Conservation (phyloP, 1,139 yeast genomes). For the Kodamaea anthophila region DNA sequence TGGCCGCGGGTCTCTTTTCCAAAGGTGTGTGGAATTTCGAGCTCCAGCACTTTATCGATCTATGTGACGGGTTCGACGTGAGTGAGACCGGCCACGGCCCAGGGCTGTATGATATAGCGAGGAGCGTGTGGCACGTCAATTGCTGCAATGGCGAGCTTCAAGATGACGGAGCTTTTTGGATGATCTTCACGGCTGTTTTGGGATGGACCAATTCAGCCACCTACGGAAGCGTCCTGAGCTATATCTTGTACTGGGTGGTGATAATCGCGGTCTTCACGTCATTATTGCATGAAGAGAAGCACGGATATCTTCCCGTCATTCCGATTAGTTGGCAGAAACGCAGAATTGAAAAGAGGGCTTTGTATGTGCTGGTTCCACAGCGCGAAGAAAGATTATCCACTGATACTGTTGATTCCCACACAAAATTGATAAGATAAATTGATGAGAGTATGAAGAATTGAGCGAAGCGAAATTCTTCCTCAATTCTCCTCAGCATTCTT, state of each 20-base stretch:
- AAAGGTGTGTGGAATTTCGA: conserved; percentile 45
- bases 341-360: conserved; percentile 48
- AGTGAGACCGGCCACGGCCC: conserved; percentile 47
- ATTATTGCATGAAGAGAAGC: conserved; percentile 51
- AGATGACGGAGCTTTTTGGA: conserved; percentile 40
- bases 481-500: too few relatives aligned
- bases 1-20: conserved; percentile 42
- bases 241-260: conserved; percentile 68
- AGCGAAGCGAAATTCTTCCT: too few relatives aligned
- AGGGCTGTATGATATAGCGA: conserved; percentile 37
- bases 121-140: conserved; percentile 43
- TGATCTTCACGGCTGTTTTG: conserved; percentile 49
- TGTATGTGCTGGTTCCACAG: too few relatives aligned
- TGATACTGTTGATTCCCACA: conserved; percentile 1
- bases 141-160: conserved; percentile 38
- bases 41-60: conserved; percentile 33
- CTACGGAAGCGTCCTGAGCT: conserved; percentile 80
- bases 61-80: conserved; percentile 41
- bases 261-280: conserved; percentile 32
- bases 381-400: background rate
- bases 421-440: too few relatives aligned
- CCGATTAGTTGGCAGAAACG: conserved; percentile 58
- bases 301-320: conserved; percentile 48
- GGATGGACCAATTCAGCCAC: conserved; percentile 98
- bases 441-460: too few relatives aligned